A percentile compares a stretch with the other conserved stretches of the same genome.
Evolutionary conservation across 345 rosid genomes (phyloP).

Genomic region (Atalantia buxifolia): DNA sequence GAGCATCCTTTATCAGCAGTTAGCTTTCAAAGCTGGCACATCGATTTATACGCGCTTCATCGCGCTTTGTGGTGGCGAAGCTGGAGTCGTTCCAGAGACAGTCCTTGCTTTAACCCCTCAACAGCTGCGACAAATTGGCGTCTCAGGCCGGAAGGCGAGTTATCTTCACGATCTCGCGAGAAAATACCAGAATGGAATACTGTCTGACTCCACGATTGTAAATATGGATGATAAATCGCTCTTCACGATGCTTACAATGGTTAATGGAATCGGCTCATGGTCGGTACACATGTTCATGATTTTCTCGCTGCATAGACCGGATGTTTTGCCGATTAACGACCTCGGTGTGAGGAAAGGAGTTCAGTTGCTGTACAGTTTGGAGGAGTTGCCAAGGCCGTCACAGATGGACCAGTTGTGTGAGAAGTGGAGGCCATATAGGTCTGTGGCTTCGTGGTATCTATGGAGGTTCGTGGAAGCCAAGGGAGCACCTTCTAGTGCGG

Average conservation of each 20-base stretch:
- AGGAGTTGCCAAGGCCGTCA: constrained; percentile 88
- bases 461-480: constrained; percentile 84
- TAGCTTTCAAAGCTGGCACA: constrained; percentile 81
- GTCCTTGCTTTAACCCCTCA: constrained; percentile 70
- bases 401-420: constrained; percentile 89
- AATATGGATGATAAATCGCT: constrained; percentile 95
- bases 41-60: constrained; percentile 90
- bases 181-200: constrained; percentile 80
- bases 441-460: constrained; percentile 89
- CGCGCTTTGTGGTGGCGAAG: constrained; percentile 77
- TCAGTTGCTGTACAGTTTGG: constrained; percentile 68
- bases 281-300: constrained; percentile 99
- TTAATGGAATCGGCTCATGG: constrained; percentile 98
- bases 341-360: constrained; percentile 89
- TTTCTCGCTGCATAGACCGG: constrained; percentile 91
- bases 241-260: constrained; percentile 97
- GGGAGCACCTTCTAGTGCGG: constrained; percentile 63
- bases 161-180: constrained; percentile 93
- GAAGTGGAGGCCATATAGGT: constrained; percentile 97
- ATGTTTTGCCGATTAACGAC: constrained; percentile 90
- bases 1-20: constrained; percentile 88
- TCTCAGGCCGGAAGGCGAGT: constrained; percentile 88
- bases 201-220: constrained; percentile 77
- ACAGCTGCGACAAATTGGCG: constrained; percentile 85
- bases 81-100: constrained; percentile 66